Evolutionary conservation across 352 stramenopile species (phyloP).

Genomic region (Chrysophaeum taylorii): DNA sequence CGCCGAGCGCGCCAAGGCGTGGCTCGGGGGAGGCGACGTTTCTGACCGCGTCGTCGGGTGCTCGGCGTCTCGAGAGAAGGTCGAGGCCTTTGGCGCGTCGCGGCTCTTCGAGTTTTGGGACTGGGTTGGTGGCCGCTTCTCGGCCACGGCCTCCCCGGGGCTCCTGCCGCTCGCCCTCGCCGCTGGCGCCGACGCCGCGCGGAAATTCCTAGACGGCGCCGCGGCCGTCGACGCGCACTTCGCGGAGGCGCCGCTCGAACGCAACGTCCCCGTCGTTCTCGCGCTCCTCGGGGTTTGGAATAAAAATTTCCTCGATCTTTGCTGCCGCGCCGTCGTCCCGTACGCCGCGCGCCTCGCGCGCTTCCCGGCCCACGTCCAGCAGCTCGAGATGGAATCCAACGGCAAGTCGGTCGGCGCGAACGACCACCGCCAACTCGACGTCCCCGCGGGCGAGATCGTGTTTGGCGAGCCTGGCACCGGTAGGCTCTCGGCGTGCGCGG

Average conservation of each 20-base stretch:
- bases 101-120: slow-evolving; percentile 96
- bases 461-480: slow-evolving; percentile 97
- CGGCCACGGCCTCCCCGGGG: neutral
- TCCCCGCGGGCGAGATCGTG: slow-evolving; percentile 88
- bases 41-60: neutral
- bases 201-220: slow-evolving; percentile 49
- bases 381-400: slow-evolving; percentile 83
- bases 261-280: slow-evolving; percentile 93
- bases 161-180: neutral
- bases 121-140: slow-evolving; percentile 90
- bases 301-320: slow-evolving; percentile 77
- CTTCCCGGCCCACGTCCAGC: slow-evolving; percentile 96
- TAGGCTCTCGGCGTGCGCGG: too few species aligned
- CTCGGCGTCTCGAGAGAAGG: neutral
- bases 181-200: neutral
- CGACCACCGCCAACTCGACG: slow-evolving; percentile 81
- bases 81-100: neutral
- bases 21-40: slow-evolving; percentile 60
- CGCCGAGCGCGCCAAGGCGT: slow-evolving; percentile 87
- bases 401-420: slow-evolving; percentile 89
- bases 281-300: slow-evolving; percentile 98
- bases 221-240: slow-evolving; percentile 89
- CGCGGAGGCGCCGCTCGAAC: slow-evolving; percentile 64
- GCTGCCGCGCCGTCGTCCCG: slow-evolving; percentile 71
- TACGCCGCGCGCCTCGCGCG: slow-evolving; percentile 86